Evolutionary conservation across 108 stramenopile species (phyloP).

Genomic region (Skeletonema tropicum): DNA sequence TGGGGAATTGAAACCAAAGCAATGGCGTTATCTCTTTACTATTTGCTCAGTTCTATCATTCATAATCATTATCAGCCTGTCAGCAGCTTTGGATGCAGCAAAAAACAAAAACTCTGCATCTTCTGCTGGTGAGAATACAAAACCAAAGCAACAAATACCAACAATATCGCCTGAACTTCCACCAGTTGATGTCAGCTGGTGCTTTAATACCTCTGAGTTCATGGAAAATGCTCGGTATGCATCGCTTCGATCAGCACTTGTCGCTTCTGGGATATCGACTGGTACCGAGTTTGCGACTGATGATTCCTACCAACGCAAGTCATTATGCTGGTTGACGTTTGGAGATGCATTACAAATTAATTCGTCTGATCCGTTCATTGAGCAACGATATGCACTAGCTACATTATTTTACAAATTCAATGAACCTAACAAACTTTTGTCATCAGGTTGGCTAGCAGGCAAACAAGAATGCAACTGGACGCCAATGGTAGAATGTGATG

Average conservation of each 20-base stretch:
- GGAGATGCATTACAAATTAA: conserved; percentile 29
- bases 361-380: conserved; percentile 29
- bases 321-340: conserved; percentile 46
- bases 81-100: conserved; percentile 18
- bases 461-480: conserved; percentile 41
- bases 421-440: conserved; percentile 17
- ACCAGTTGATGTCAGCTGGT: conserved; percentile 35
- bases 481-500: conserved; percentile 36
- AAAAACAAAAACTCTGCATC: conserved; percentile 17
- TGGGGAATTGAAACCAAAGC: conserved; percentile 6
- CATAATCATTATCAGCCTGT: conserved; percentile 33
- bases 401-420: conserved; percentile 38
- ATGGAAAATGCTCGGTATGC: conserved; percentile 16
- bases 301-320: conserved; percentile 41
- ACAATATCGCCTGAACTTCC: conserved; percentile 14
- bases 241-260: conserved; percentile 26
- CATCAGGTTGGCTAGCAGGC: conserved; percentile 35
- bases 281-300: conserved; percentile 23
- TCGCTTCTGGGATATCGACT: conserved; percentile 30
- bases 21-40: conserved; percentile 25
- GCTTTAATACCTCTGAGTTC: conserved; percentile 18
- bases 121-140: neutral
- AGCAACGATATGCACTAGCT: conserved; percentile 36
- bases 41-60: conserved; percentile 21
- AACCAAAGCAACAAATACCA: conserved; percentile 7